These are phyloP conservation scores for Malus orientalis DNA, from an alignment of 306 rosid genomes.

Conservation along the genomic window DNA sequence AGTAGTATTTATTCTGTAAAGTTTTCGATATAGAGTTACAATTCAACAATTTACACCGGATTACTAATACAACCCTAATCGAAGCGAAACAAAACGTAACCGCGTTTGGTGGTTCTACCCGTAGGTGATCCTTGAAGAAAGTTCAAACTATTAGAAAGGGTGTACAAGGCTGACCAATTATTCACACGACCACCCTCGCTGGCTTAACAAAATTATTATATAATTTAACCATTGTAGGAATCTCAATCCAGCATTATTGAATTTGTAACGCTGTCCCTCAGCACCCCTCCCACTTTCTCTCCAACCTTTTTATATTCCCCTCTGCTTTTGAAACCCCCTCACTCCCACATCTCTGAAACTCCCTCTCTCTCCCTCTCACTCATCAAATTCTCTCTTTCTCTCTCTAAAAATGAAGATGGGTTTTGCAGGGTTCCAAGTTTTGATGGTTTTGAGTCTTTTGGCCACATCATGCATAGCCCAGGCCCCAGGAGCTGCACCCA, in stretches of 20 bases:
- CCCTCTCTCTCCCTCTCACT: neutral
- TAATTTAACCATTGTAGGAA: conserved; percentile 28
- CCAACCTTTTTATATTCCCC: conserved; percentile 30
- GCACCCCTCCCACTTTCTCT: conserved; percentile 10
- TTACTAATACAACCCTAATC: neutral
- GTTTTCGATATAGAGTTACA: neutral
- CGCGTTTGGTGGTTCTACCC: neutral
- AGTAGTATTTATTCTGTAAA: neutral
- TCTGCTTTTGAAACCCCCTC: conserved; percentile 1
- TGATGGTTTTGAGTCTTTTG: conserved; percentile 50
- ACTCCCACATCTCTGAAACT: neutral
- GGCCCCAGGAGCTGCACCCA: conserved; percentile 38
- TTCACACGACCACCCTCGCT: conserved; percentile 25
- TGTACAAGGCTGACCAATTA: conserved; percentile 23
- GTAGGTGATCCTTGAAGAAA: conserved; percentile 18
- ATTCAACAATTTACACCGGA: neutral
- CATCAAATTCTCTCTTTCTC: neutral
- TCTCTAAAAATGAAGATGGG: conserved; percentile 33
- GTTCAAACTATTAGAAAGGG: neutral
- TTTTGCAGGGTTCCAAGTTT: conserved; percentile 25
- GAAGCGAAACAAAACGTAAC: neutral
- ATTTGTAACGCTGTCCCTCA: conserved; percentile 23
- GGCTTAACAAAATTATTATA: neutral
- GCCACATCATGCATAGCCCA: conserved; percentile 71
- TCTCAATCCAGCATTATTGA: conserved; percentile 34